Evolutionary conservation across 352 stramenopile species (phyloP).

Genomic region (Phytophthora agathidicida): DNA sequence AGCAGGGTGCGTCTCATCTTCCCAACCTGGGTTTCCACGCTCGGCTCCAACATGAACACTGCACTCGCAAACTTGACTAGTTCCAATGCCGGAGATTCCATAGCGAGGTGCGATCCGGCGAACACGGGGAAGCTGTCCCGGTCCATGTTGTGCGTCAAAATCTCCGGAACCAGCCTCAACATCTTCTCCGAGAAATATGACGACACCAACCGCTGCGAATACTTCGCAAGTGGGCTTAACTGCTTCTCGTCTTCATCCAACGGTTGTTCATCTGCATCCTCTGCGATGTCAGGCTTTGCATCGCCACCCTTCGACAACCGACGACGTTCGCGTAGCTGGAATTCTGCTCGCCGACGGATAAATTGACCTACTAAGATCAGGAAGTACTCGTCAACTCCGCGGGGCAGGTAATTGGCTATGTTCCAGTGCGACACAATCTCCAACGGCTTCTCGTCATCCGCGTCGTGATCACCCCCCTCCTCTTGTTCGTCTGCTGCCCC

Average conservation of each 20-base stretch:
- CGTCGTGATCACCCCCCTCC: slow-evolving; percentile 27
- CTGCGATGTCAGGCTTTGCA: slow-evolving; percentile 18
- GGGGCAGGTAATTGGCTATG: slow-evolving; percentile 86
- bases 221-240: slow-evolving; percentile 61
- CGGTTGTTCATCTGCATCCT: slow-evolving; percentile 35
- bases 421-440: slow-evolving; percentile 91
- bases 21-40: slow-evolving; percentile 90
- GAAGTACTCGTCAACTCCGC: slow-evolving; percentile 88
- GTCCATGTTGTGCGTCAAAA: slow-evolving; percentile 72
- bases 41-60: slow-evolving; percentile 93
- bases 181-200: slow-evolving; percentile 85
- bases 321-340: slow-evolving; percentile 38
- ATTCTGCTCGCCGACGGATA: slow-evolving; percentile 77
- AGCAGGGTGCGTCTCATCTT: slow-evolving; percentile 93
- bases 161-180: slow-evolving; percentile 77
- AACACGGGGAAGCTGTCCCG: slow-evolving; percentile 81
- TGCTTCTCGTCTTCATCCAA: slow-evolving; percentile 60
- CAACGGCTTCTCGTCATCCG: slow-evolving; percentile 39
- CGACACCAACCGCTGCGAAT: slow-evolving; percentile 72
- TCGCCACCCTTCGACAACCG: slow-evolving; percentile 25
- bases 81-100: slow-evolving; percentile 94
- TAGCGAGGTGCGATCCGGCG: slow-evolving; percentile 80
- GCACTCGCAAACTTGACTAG: slow-evolving; percentile 96
- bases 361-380: slow-evolving; percentile 90
- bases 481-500: slow-evolving; percentile 32